Base-by-base conservation (phyloP, 2,329 filamentous ascomycete genomes). In the Penicillium hordei region DNA sequence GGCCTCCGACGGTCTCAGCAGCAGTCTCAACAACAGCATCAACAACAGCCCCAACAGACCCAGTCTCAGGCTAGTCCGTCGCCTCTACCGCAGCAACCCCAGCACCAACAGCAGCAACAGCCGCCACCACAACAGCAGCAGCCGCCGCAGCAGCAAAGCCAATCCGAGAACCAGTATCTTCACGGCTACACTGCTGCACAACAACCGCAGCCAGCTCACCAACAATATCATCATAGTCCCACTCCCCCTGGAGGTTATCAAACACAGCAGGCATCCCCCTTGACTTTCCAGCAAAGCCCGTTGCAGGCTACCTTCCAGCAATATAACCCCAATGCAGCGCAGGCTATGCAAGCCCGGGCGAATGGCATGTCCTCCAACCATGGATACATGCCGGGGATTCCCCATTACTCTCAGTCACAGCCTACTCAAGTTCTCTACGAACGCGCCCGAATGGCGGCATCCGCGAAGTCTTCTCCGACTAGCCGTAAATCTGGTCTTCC, bases 351-450 rank as follows among this genome's bases (percentile, higher is more conserved):
- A 43, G 66, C 66, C 13, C 69, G 74, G 48, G 61, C 69, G 2
- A 72, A 72, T 60, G 68, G 72, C 13, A 70, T 70, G 23, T 69
- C 72, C 2, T 67, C 72, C 31, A 77, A 75, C 48, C 76, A 76
- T 57, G 74, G 73, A n/a, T 78, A 78, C 52, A 76, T 77, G 73
- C 75, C 75, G 7, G 76, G 75, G 9, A 76, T 77, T 17, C 76
- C 76, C n/a, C 78, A 79, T 64, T 74, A 75, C 48, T 78, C 77
- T 8, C 78, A 80, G 59, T 78, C 77, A 3, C 77, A 79, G 45
- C 78, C 78, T 7, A 86, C 83, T 3, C 81, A 83, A 62, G 81
- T 83, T 9, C 74, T 85, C 1, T 86, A 86, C 60, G 82, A 85
- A 65, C 77, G 79, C 57, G 83, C 83, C 36, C 79, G 83, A 44